These are phyloP conservation scores for Rhinocladiella similis DNA, from an alignment of 2,329 filamentous ascomycete genomes.

Conservation along the genomic window DNA sequence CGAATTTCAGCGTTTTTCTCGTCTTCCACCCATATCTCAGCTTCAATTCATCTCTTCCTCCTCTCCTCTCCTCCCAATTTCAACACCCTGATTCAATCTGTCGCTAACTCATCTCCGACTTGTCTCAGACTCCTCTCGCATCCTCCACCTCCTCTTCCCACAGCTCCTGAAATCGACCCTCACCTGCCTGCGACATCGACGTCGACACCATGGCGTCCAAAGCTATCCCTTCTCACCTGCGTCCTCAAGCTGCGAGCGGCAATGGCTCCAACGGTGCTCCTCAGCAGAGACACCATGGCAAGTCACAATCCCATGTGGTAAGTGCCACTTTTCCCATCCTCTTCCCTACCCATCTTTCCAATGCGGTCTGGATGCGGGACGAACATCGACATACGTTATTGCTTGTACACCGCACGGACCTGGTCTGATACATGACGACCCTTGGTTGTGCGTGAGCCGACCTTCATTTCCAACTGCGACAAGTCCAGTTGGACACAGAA, in stretches of 20 bases:
- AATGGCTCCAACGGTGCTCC: constrained; percentile 32
- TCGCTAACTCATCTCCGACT: constrained; percentile 3
- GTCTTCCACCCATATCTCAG: neutral
- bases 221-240: constrained; percentile 82
- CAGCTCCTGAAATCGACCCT: constrained; percentile 1
- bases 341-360: neutral
- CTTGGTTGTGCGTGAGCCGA: neutral
- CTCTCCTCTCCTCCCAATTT: neutral
- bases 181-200: constrained; percentile 1
- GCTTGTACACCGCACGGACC: constrained; percentile 14
- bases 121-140: constrained; percentile 25
- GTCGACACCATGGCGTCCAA: constrained; percentile 65
- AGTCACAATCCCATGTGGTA: constrained; percentile 58
- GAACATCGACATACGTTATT: constrained; percentile 7
- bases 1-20: neutral
- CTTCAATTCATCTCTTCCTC: neutral
- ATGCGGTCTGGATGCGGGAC: neutral
- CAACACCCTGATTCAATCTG: neutral
- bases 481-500: neutral
- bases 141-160: constrained; percentile 4
- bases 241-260: constrained; percentile 53
- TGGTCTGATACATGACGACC: neutral
- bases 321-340: constrained; percentile 33
- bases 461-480: constrained; percentile 1
- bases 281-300: constrained; percentile 53